Evolutionary conservation across 2,329 filamentous ascomycete species (phyloP).

Genomic region (Botrytis fabae): DNA sequence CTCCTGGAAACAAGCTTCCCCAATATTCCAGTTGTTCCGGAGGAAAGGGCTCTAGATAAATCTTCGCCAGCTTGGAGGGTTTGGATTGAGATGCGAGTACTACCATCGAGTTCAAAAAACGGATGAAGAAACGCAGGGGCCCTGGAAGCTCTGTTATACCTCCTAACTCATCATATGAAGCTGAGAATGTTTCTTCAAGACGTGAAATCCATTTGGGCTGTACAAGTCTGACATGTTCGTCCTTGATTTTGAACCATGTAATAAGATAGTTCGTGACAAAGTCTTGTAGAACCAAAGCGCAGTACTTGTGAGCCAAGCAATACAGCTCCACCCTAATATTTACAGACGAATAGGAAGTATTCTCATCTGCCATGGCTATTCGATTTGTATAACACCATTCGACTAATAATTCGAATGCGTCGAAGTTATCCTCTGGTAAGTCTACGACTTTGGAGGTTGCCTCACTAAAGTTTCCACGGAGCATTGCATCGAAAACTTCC

Average conservation of each 20-base stretch:
- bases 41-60: background rate
- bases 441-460: constrained; percentile 11
- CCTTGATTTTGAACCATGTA: background rate
- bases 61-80: background rate
- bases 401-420: constrained; percentile 15
- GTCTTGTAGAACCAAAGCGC: background rate
- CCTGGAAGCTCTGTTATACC: background rate
- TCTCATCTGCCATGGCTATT: background rate
- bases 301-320: constrained; percentile 9
- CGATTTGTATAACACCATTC: constrained; percentile 16
- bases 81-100: background rate
- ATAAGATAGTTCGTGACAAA: constrained; percentile 4
- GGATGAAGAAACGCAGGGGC: background rate
- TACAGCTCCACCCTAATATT: background rate
- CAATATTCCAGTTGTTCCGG: background rate
- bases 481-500: constrained; percentile 24
- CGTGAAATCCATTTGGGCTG: background rate
- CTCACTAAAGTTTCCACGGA: constrained; percentile 24
- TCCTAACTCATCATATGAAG: background rate
- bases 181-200: background rate
- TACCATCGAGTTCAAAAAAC: background rate
- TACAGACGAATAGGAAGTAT: background rate
- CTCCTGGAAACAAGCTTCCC: background rate
- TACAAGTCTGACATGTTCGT: background rate
- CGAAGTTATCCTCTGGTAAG: constrained; percentile 24